Evolutionary conservation across 2,329 filamentous ascomycete genomes (phyloP).

Genomic region (Fusarium buharicum): DNA sequence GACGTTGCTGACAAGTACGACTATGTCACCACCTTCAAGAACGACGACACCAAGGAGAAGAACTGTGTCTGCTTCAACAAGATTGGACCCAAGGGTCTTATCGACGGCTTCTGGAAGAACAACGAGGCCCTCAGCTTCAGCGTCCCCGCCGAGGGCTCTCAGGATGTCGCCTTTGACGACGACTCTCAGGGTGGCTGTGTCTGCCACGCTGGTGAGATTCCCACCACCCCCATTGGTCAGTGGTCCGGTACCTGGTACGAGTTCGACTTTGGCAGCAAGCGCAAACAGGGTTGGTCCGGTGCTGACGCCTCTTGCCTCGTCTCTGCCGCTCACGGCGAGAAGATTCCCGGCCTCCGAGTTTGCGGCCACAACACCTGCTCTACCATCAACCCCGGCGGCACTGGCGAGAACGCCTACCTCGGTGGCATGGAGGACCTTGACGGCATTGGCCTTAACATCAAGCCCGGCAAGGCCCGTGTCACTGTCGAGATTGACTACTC

Average conservation of each 20-base stretch:
- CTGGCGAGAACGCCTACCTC: constrained; percentile 53
- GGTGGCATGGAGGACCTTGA: constrained; percentile 52
- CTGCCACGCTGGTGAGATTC: constrained; percentile 51
- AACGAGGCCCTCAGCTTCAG: constrained; percentile 55
- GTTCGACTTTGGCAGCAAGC: constrained; percentile 58
- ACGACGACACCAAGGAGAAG: constrained; percentile 50
- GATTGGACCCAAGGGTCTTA: constrained; percentile 57
- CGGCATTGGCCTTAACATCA: constrained; percentile 55
- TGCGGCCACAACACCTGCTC: constrained; percentile 56
- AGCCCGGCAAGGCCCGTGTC: constrained; percentile 45
- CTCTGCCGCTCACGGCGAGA: constrained; percentile 48
- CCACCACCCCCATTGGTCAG: constrained; percentile 53
- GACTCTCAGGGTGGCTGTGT: constrained; percentile 62
- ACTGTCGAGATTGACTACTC: constrained; percentile 49
- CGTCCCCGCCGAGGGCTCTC: constrained; percentile 51
- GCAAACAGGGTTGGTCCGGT: constrained; percentile 62
- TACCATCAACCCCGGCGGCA: constrained; percentile 51
- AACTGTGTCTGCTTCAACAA: constrained; percentile 63
- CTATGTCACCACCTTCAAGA: constrained; percentile 56
- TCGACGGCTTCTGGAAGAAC: constrained; percentile 62
- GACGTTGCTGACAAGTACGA: constrained; percentile 54
- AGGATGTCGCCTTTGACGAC: constrained; percentile 57
- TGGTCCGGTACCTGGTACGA: constrained; percentile 61
- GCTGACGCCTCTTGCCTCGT: constrained; percentile 63
- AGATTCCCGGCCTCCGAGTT: constrained; percentile 53